Conservation (phyloP, 805 yeast genomes). For the Candida boleticola region DNA sequence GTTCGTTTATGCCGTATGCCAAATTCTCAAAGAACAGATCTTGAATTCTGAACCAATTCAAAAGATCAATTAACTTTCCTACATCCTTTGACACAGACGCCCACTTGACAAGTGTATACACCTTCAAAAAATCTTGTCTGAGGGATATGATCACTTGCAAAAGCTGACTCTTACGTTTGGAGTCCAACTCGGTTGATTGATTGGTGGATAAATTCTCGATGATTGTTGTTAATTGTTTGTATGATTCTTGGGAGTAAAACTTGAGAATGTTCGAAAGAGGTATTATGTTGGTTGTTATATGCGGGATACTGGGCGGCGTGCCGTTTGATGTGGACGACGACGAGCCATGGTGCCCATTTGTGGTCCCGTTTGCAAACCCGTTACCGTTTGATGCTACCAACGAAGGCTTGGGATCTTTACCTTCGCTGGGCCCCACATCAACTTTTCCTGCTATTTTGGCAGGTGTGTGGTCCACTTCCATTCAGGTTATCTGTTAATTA, state of each 20-base stretch:
- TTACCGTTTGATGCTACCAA: not conserved
- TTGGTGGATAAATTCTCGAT: slow-evolving; percentile 56
- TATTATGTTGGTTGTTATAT: slow-evolving; percentile 66
- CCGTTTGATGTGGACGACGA: not conserved
- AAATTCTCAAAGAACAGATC: slow-evolving; percentile 61
- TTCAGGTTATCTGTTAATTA: too few relatives aligned
- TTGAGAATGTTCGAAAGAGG: slow-evolving; percentile 60
- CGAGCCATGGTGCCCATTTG: not conserved
- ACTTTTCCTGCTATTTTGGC: too few relatives aligned
- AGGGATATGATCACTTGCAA: slow-evolving; percentile 66
- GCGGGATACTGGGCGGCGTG: slow-evolving; percentile 53
- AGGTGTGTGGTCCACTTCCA: too few relatives aligned
- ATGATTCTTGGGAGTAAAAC: slow-evolving; percentile 59
- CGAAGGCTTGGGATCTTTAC: too few relatives aligned
- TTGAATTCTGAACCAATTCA: slow-evolving; percentile 84
- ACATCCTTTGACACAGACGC: slow-evolving; percentile 69
- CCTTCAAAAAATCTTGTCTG: slow-evolving; percentile 79
- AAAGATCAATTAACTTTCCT: slow-evolving; percentile 74
- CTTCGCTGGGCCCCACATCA: not conserved
- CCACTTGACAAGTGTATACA: slow-evolving; percentile 91
- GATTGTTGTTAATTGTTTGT: slow-evolving; percentile 57
- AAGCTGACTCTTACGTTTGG: slow-evolving; percentile 63
- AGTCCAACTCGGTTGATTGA: slow-evolving; percentile 43
- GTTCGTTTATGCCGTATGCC: slow-evolving; percentile 64
- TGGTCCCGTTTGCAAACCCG: not conserved